Conservation (phyloP, 495 filamentous ascomycete species). For the Hyaloscypha bicolor region DNA sequence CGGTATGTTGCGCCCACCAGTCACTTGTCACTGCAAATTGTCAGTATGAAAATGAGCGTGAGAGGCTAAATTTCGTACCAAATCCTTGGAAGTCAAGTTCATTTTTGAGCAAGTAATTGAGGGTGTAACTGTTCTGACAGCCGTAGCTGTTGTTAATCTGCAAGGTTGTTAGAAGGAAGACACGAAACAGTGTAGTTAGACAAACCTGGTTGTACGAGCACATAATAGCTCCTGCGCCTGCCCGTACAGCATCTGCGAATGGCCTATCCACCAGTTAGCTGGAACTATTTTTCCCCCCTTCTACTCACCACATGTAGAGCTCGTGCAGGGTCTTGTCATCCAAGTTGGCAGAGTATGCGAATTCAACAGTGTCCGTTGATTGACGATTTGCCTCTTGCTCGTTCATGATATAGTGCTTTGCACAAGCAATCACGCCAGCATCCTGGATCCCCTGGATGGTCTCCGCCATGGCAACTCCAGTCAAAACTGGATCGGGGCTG, state of each 20-base stretch:
- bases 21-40: conserved; percentile 68
- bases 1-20: conserved; percentile 86
- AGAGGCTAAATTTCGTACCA: conserved; percentile 27
- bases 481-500: conserved; percentile 76
- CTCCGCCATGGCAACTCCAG: conserved; percentile 70
- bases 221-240: conserved; percentile 86
- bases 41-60: conserved; percentile 8
- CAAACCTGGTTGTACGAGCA: conserved; percentile 83
- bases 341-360: conserved; percentile 76
- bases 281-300: conserved; percentile 20
- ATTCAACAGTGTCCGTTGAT: conserved; percentile 54
- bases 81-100: conserved; percentile 97
- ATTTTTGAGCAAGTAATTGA: conserved; percentile 85
- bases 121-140: conserved; percentile 69
- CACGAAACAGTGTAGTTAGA: neutral
- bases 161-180: neutral
- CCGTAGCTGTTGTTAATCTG: conserved; percentile 68
- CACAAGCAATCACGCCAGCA: conserved; percentile 77
- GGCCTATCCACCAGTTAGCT: conserved; percentile 44
- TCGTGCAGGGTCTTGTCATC: conserved; percentile 97
- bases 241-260: conserved; percentile 73
- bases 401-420: conserved; percentile 80
- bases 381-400: conserved; percentile 87
- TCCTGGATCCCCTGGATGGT: conserved; percentile 83
- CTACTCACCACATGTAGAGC: conserved; percentile 76